phyloP scores from a whole-genome alignment of 371 early-diverging fungal species.

The Apophysomyces elegans region DNA sequence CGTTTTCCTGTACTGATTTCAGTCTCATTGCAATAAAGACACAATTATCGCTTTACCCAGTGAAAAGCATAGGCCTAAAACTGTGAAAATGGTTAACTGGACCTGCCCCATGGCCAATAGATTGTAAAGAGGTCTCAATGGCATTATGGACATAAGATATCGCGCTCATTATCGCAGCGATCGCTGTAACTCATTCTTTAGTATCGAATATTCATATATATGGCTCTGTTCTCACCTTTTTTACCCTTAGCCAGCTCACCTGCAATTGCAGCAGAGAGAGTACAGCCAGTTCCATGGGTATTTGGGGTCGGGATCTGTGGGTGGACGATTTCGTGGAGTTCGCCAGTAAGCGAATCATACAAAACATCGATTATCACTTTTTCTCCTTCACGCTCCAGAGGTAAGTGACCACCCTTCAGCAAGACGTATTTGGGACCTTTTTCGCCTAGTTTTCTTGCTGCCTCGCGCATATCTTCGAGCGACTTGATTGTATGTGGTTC shows the following conservation, averaged over 20 bases:
- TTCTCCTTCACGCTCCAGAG: slow-evolving; percentile 39
- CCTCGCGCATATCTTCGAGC: slow-evolving; percentile 56
- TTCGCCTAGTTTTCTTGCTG: slow-evolving; percentile 53
- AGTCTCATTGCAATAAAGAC: neutral
- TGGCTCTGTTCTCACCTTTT: slow-evolving; percentile 38
- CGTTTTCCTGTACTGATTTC: slow-evolving; percentile 35
- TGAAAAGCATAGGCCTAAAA: slow-evolving; percentile 51
- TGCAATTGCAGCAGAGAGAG: slow-evolving; percentile 82
- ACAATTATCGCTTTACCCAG: slow-evolving; percentile 36
- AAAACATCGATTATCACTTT: slow-evolving; percentile 65
- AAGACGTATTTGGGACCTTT: slow-evolving; percentile 64
- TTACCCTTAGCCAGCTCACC: slow-evolving; percentile 67
- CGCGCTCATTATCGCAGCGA: slow-evolving; percentile 48
- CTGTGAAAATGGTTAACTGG: slow-evolving; percentile 78
- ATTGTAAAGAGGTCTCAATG: slow-evolving; percentile 47
- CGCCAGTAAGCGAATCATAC: slow-evolving; percentile 48
- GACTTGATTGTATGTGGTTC: slow-evolving; percentile 43
- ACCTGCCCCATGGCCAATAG: slow-evolving; percentile 72
- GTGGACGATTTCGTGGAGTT: slow-evolving; percentile 53
- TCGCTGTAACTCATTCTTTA: slow-evolving; percentile 32
- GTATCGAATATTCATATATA: neutral
- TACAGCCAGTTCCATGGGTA: slow-evolving; percentile 90
- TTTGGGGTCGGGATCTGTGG: slow-evolving; percentile 65
- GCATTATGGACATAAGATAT: slow-evolving; percentile 64
- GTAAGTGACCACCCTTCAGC: slow-evolving; percentile 85